Evolutionary conservation across 495 filamentous ascomycete species (phyloP).

Genomic region (Aspergillus bridgeri): DNA sequence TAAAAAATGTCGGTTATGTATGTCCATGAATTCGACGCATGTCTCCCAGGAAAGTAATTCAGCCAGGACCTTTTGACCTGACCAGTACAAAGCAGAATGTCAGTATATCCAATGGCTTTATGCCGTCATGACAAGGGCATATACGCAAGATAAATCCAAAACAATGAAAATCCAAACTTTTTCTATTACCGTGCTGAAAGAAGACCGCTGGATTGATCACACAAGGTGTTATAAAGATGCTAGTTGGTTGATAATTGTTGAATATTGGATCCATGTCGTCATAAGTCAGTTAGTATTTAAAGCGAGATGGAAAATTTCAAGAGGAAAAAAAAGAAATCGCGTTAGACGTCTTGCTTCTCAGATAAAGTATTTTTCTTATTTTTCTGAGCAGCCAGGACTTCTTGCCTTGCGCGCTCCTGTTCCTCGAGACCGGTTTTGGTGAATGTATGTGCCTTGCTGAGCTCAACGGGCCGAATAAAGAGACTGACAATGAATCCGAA

Average conservation of each 20-base stretch:
- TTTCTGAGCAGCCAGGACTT: conserved; percentile 31
- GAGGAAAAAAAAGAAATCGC: neutral
- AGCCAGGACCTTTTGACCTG: too few relatives aligned
- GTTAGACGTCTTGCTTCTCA: conserved; percentile 21
- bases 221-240: neutral
- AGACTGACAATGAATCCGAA: conserved; percentile 53
- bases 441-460: conserved; percentile 58
- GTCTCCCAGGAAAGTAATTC: too few relatives aligned
- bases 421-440: conserved; percentile 61
- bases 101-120: neutral
- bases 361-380: conserved; percentile 12
- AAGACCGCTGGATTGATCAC: neutral
- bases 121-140: neutral
- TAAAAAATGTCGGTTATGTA: too few relatives aligned
- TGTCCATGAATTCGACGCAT: too few relatives aligned
- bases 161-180: neutral
- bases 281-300: neutral
- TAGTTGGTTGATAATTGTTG: too few relatives aligned
- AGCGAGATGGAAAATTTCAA: neutral
- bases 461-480: conserved; percentile 50
- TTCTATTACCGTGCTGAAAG: too few relatives aligned
- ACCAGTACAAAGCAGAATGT: too few relatives aligned
- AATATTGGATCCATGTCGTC: neutral
- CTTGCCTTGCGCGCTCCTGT: conserved; percentile 43
- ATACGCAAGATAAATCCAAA: neutral